Conservation (phyloP, 441 rosid species). For the Viola pubescens region DNA sequence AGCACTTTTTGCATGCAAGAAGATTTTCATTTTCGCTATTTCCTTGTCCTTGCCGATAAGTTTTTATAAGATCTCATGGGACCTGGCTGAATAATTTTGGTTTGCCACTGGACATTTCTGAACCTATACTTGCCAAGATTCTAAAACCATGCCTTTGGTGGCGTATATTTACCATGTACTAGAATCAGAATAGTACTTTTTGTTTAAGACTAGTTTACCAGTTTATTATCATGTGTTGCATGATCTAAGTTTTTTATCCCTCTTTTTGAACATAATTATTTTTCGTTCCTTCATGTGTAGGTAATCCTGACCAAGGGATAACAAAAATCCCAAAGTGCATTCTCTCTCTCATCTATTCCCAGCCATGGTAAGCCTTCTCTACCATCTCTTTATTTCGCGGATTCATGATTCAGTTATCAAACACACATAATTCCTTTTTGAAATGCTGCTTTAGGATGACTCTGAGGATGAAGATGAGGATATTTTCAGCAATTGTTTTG, state of each 20-base stretch:
- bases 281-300: slow-evolving; percentile 25
- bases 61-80: background rate
- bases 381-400: slow-evolving; percentile 5
- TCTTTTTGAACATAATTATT: background rate
- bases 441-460: slow-evolving; percentile 45
- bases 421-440: slow-evolving; percentile 1
- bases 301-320: slow-evolving; percentile 43
- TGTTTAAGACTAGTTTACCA: background rate
- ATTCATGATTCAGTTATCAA: background rate
- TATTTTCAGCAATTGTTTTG: slow-evolving; percentile 47
- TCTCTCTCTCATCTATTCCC: slow-evolving; percentile 38
- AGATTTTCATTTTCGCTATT: too few relatives aligned
- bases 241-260: background rate
- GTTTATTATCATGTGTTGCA: background rate
- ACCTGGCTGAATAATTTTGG: slow-evolving; percentile 2
- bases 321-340: slow-evolving; percentile 42
- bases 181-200: too few relatives aligned
- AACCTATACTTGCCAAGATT: background rate
- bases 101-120: background rate
- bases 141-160: background rate
- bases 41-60: background rate
- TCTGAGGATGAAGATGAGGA: slow-evolving; percentile 38
- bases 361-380: slow-evolving; percentile 46
- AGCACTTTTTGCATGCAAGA: too few relatives aligned
- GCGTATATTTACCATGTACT: background rate